Evolutionary conservation across 345 rosid species (phyloP), one percentile per base, ranked within the genome.

Genomic region (Angophora floribunda): DNA sequence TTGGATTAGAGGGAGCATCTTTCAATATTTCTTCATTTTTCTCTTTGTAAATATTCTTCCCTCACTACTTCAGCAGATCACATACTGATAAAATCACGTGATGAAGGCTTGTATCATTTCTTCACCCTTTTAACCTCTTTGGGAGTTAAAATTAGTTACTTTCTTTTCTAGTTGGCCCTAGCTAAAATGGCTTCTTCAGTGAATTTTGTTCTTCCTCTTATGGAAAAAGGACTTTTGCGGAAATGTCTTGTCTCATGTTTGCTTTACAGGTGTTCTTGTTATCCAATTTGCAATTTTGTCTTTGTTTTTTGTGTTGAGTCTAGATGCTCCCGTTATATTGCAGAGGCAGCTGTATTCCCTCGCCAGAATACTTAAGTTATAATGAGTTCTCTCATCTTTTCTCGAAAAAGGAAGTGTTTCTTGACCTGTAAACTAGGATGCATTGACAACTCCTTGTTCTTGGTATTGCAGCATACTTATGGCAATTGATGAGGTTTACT

Each of bases 401-500:
- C 49, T 75, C 19, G 49, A 41, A 41, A 75, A 75, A 2, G 49
- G 82, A 75, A 75, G 84, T 41, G 49, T 21, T 75, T 75, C 49
- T 41, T 9, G 52, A 52, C 51, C 85, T 50, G 7, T 21, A 85
- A 13, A 13, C 41, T 26, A 49, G 53, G 84, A 41, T 44, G 84
- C 84, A 75, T 41, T 59, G 26, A 61, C 80, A 21, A 61, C 85
- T 91, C 88, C 85, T 57, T 63, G 45, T 88, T 59, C 26, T 86
- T 84, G 75, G 87, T 16, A 75, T 87, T 89, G 88, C 98, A 97
- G 99, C 99, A 49, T 94, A 90, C 90, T 86, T 98, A 87, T 98
- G 99, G 99, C 99, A 98, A 91, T 93, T 98, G 87, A 97, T 98
- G 99, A 96, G 99, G 93, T 98, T 92, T 89, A 92, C 95, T 15